A percentile compares a stretch with the other conserved stretches of the same genome.
Evolutionary conservation across 192 early-diverging fungal species (phyloP).

Genomic region (Backusella liffmaniae): DNA sequence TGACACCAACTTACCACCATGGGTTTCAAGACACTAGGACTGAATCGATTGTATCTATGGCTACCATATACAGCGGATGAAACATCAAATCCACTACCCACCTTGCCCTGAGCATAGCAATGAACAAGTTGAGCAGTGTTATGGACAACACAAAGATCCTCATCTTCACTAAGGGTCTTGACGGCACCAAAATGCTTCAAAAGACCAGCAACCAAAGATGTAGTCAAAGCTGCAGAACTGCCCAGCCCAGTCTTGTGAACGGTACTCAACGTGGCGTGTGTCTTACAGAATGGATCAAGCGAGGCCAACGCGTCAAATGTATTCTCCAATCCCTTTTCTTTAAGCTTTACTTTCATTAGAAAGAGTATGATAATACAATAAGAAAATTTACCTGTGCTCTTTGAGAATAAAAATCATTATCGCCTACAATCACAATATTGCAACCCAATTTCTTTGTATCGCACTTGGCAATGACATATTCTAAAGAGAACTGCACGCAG

Average conservation of each 20-base stretch:
- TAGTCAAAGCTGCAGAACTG: constrained; percentile 94
- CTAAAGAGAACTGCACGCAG: constrained; percentile 47
- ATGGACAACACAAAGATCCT: constrained; percentile 65
- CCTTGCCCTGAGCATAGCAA: constrained; percentile 97
- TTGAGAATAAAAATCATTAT: constrained; percentile 99
- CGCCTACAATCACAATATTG: constrained; percentile 77
- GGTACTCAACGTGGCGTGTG: constrained; percentile 55
- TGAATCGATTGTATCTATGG: constrained; percentile 85
- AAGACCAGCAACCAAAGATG: constrained; percentile 82
- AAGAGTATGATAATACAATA: background rate
- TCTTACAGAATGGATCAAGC: constrained; percentile 53
- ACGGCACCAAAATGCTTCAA: constrained; percentile 71
- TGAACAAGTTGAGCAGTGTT: constrained; percentile 90
- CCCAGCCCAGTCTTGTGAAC: constrained; percentile 98
- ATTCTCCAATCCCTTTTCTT: constrained; percentile 7
- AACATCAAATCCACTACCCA: constrained; percentile 97
- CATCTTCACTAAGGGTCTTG: constrained; percentile 7
- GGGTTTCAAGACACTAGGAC: constrained; percentile 58
- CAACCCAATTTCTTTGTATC: constrained; percentile 44
- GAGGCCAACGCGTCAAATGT: constrained; percentile 5
- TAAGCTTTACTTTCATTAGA: background rate
- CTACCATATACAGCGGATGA: constrained; percentile 89
- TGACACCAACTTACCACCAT: constrained; percentile 47
- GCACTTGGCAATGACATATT: constrained; percentile 34
- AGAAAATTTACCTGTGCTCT: constrained; percentile 60